Evolutionary conservation across 1,139 yeast genomes (phyloP).

Genomic region (Taiozyma onychis): DNA sequence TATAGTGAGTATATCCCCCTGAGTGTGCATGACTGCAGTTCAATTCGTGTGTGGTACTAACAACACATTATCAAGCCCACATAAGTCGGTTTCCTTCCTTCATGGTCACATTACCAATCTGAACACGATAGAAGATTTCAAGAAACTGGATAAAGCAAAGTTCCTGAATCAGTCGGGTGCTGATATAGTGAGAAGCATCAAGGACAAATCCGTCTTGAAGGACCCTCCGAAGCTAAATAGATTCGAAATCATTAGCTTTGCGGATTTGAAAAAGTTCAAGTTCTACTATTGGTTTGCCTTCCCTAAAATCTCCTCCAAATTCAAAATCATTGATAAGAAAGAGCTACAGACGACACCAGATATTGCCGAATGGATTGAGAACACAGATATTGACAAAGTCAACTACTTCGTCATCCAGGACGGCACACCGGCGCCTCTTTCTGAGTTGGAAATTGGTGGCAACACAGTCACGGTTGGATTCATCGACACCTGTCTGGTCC

Average conservation of each 20-base stretch:
- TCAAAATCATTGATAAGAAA: slow-evolving; percentile 26
- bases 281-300: slow-evolving; percentile 88
- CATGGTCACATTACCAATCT: slow-evolving; percentile 51
- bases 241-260: slow-evolving; percentile 64
- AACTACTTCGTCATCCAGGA: slow-evolving; percentile 21
- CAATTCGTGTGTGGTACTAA: neutral
- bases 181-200: slow-evolving; percentile 27
- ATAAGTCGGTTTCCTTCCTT: slow-evolving; percentile 22
- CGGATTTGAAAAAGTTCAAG: slow-evolving; percentile 83
- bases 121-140: slow-evolving; percentile 85
- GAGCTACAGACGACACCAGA: slow-evolving; percentile 7
- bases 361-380: slow-evolving; percentile 13
- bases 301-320: slow-evolving; percentile 52
- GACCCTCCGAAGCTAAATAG: slow-evolving; percentile 37
- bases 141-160: slow-evolving; percentile 52
- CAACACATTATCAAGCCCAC: slow-evolving; percentile 11
- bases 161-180: slow-evolving; percentile 45
- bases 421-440: slow-evolving; percentile 12
- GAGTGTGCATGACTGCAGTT: too few species aligned
- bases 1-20: slow-evolving; percentile 9
- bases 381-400: slow-evolving; percentile 10
- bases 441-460: slow-evolving; percentile 12
- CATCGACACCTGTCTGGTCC: slow-evolving; percentile 53
- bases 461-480: slow-evolving; percentile 33
- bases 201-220: slow-evolving; percentile 27